These are phyloP conservation scores for Teunomyces kruisii DNA, from an alignment of 805 yeast species.

Conservation along the genomic window DNA sequence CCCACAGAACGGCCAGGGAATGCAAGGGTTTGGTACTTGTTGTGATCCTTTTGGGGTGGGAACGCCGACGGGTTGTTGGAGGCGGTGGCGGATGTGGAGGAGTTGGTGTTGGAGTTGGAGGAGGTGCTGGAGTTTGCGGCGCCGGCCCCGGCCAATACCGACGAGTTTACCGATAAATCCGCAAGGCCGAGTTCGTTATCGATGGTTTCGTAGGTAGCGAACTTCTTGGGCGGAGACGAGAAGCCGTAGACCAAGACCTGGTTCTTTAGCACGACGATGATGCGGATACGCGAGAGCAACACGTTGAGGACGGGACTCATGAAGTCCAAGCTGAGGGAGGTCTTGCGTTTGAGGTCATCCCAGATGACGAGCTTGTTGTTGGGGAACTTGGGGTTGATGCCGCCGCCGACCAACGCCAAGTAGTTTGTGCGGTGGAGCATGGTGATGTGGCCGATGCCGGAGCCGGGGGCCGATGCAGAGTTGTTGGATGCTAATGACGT, in stretches of 20 bases:
- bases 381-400: slow-evolving; percentile 74
- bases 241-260: slow-evolving; percentile 77
- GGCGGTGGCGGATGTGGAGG: background rate
- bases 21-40: slow-evolving; percentile 55
- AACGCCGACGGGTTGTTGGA: slow-evolving; percentile 3
- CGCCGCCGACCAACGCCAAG: slow-evolving; percentile 88
- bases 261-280: slow-evolving; percentile 68
- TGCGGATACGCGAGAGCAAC: slow-evolving; percentile 68
- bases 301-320: slow-evolving; percentile 73
- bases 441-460: slow-evolving; percentile 72
- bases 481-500: background rate
- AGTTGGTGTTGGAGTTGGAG: too few species aligned
- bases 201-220: slow-evolving; percentile 64
- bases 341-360: slow-evolving; percentile 84
- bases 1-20: slow-evolving; percentile 78
- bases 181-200: slow-evolving; percentile 65
- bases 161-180: slow-evolving; percentile 44
- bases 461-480: slow-evolving; percentile 17
- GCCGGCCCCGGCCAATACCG: slow-evolving; percentile 5
- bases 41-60: slow-evolving; percentile 10
- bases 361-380: slow-evolving; percentile 80
- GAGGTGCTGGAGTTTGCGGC: slow-evolving; percentile 3
- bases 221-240: slow-evolving; percentile 70
- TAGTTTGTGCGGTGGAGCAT: slow-evolving; percentile 93
- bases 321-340: slow-evolving; percentile 73